These are phyloP conservation scores for Excoecaria cochinchinensis DNA, from an alignment of 345 rosid species.

Conservation along the genomic window DNA sequence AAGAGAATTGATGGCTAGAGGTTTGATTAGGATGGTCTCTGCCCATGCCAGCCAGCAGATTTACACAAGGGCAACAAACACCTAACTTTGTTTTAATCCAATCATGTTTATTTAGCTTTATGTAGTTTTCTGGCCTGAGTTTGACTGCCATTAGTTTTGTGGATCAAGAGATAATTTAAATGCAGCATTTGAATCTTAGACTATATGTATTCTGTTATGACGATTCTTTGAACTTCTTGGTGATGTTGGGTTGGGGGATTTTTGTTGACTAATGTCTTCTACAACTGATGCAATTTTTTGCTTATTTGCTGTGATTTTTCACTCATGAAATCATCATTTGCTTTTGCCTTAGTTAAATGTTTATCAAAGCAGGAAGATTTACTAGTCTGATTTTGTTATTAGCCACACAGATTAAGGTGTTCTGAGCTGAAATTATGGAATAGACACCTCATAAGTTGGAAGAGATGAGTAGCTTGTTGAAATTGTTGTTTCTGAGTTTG, in stretches of 20 bases:
- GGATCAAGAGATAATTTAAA: neutral
- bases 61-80: slow-evolving; percentile 73
- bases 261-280: neutral
- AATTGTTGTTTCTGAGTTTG: too few relatives aligned
- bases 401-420: too few relatives aligned
- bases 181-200: neutral
- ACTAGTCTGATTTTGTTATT: too few relatives aligned
- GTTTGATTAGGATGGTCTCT: slow-evolving; percentile 68
- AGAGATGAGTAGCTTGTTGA: too few relatives aligned
- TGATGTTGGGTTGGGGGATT: neutral
- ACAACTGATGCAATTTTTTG: too few relatives aligned
- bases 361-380: too few relatives aligned
- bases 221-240: neutral
- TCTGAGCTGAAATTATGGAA: too few relatives aligned
- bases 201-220: slow-evolving; percentile 1
- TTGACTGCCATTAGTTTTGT: neutral
- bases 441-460: too few relatives aligned
- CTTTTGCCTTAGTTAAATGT: too few relatives aligned
- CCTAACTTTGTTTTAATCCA: slow-evolving; percentile 26
- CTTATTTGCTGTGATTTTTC: too few relatives aligned
- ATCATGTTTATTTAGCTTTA: neutral
- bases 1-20: slow-evolving; percentile 77
- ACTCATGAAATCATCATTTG: too few relatives aligned
- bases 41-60: slow-evolving; percentile 83
- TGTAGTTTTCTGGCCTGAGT: neutral